Percentiles rank a stretch among this genome's conserved stretches.
phyloP scores from a whole-genome alignment of 331 rosid species.

The Malus hybrid region DNA sequence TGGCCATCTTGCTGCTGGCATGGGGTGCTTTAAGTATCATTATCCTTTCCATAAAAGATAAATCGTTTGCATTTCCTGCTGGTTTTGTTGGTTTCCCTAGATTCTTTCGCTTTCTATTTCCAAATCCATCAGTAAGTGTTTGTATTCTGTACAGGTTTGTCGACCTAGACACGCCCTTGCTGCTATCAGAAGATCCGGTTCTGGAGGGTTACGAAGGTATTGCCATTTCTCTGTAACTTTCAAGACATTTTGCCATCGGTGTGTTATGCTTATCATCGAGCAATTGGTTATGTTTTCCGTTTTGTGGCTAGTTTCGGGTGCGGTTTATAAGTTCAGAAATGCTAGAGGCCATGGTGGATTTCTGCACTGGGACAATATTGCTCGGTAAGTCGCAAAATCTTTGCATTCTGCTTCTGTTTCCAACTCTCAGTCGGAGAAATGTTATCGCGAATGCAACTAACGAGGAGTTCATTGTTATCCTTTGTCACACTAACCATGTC shows the following conservation, averaged over 20 bases:
- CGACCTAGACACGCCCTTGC: slow-evolving; percentile 82
- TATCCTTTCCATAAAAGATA: background rate
- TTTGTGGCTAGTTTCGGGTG: slow-evolving; percentile 52
- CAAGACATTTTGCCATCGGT: background rate
- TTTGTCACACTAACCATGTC: background rate
- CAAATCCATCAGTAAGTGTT: background rate
- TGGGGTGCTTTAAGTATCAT: slow-evolving; percentile 57
- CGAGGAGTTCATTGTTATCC: background rate
- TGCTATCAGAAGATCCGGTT: slow-evolving; percentile 86
- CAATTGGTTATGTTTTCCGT: background rate
- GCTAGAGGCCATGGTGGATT: slow-evolving; percentile 95
- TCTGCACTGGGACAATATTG: slow-evolving; percentile 85
- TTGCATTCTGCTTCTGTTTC: background rate
- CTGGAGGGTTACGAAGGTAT: slow-evolving; percentile 89
- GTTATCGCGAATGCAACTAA: background rate
- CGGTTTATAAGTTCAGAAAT: slow-evolving; percentile 69
- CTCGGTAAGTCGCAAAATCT: slow-evolving; percentile 35
- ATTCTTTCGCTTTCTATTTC: background rate
- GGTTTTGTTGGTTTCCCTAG: background rate
- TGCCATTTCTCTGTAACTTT: background rate
- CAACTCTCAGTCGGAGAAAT: background rate
- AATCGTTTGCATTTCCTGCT: background rate
- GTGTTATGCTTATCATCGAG: background rate
- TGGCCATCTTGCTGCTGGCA: slow-evolving; percentile 95
- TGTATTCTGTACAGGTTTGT: slow-evolving; percentile 44